Conservation (phyloP, 345 rosid genomes). For the Triadica sebifera region DNA sequence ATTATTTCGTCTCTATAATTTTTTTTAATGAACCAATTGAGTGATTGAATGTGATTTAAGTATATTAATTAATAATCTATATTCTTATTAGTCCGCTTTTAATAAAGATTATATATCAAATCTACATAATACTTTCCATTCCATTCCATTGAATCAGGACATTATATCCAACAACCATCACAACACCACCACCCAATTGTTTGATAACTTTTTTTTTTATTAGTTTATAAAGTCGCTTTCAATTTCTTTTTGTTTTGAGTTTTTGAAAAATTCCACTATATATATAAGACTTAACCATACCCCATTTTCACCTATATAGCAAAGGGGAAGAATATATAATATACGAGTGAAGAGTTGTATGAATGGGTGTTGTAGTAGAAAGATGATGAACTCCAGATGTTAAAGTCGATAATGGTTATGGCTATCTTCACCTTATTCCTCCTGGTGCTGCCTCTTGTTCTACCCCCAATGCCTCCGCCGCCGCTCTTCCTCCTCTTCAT, state of each 20-base stretch:
- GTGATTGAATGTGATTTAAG: no score
- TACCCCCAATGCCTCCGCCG: constrained; percentile 32
- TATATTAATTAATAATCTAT: no score
- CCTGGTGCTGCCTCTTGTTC: constrained; percentile 25
- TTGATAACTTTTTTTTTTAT: neutral
- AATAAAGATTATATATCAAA: no score
- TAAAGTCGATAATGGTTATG: constrained; percentile 15
- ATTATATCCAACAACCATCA: neutral
- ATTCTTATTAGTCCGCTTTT: no score
- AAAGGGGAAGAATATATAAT: neutral
- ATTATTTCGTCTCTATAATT: no score
- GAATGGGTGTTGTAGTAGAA: neutral
- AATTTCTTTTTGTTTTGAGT: neutral
- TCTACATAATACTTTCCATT: no score
- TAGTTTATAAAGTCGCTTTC: neutral
- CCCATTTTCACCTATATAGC: neutral
- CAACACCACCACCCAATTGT: neutral
- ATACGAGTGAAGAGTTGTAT: neutral
- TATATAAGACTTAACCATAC: neutral
- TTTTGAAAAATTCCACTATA: neutral
- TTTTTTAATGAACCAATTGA: no score
- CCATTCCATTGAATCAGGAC: neutral
- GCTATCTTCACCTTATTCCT: constrained; percentile 15
- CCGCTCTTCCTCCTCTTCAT: constrained; percentile 22
- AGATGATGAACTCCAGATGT: neutral